A percentile compares a stretch with the other conserved stretches of the same genome.
These are phyloP conservation scores for Spergularia azorica DNA, from an alignment of 179 eudicot species.

Conservation along the genomic window DNA sequence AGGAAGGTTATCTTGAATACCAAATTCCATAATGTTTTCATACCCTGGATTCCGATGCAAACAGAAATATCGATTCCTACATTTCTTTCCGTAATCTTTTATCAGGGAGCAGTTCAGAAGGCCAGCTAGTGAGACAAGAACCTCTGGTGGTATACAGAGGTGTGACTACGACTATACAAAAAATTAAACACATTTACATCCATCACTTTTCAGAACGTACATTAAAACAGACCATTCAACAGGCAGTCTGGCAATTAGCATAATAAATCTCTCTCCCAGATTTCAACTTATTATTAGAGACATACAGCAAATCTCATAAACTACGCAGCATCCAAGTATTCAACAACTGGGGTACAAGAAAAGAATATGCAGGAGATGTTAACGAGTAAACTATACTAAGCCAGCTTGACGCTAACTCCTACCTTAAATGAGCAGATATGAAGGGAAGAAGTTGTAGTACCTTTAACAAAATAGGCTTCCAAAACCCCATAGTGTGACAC, in stretches of 20 bases:
- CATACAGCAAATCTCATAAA: not conserved
- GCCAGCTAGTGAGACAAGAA: not conserved
- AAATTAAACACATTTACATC: not conserved
- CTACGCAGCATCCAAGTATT: not conserved
- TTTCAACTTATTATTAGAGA: not conserved
- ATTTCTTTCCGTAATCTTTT: no score
- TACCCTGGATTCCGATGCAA: no score
- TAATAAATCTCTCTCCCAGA: not conserved
- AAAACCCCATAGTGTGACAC: not conserved
- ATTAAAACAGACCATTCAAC: not conserved
- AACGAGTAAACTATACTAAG: not conserved
- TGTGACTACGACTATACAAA: no score
- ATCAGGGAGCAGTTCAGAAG: not conserved
- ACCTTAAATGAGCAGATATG: constrained; percentile 7
- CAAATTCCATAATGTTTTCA: no score
- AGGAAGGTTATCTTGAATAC: no score
- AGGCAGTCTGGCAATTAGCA: not conserved
- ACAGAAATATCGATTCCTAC: no score
- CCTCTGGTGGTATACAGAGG: not conserved
- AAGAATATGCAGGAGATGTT: not conserved
- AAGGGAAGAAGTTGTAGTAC: not conserved
- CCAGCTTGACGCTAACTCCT: not conserved
- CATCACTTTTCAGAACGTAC: not conserved
- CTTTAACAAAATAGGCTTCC: not conserved
- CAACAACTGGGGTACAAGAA: not conserved